Evolutionary conservation across 1,139 yeast species (phyloP), one percentile per base, ranked within the genome.

Genomic region (Saccharomyces pastorianus): DNA sequence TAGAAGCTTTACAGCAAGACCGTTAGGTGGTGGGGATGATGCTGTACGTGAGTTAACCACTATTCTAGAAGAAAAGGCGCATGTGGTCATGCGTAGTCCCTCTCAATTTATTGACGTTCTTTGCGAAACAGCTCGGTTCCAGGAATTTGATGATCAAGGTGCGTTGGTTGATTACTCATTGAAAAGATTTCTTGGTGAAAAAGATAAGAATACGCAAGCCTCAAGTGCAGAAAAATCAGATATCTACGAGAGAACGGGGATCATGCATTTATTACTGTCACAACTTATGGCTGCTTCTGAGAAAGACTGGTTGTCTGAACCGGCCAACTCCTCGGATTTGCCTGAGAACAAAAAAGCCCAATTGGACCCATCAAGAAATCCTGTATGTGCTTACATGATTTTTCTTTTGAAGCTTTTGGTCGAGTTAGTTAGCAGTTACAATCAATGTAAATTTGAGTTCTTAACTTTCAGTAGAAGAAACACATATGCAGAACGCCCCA

Each of bases 401-500:
- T 88, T 84, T 65, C 71, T 91, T 47, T 71, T 91, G 46, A 88
- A 84, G 62, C 72, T 82, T 0, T 70, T 90, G 42, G 77, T 85
- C 0, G 98, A 91, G 62, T 72, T 90, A 14, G 70, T 90, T 20
- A 82, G 85, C 2, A 86, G 96, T 1, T 91, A 90, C 69, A 85
- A 85, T 60, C 83, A 82, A 20, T 82, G 93, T 56, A 91, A 91
- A 66, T 76, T 87, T 53, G 96, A 89, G 63, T 87, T 91, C 64
- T 73, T 91, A 55, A 84, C 91, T 0, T 90, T 80, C 62, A 83
- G 93, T 2, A 85, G 83, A 82, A 82, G 69, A 70, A 73, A 51
- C 64, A 62, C 25, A 67, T 73, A 71, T 58, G 62, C 77, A 58
- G 72, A 68, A 14, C 56, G 67, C 1, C 71, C 73, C 6, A 82